Percentiles rank a stretch among this genome's conserved stretches.
These are phyloP conservation scores for Ascochyta clinopodiicola DNA, from an alignment of 2,329 filamentous ascomycete genomes.

Conservation along the genomic window DNA sequence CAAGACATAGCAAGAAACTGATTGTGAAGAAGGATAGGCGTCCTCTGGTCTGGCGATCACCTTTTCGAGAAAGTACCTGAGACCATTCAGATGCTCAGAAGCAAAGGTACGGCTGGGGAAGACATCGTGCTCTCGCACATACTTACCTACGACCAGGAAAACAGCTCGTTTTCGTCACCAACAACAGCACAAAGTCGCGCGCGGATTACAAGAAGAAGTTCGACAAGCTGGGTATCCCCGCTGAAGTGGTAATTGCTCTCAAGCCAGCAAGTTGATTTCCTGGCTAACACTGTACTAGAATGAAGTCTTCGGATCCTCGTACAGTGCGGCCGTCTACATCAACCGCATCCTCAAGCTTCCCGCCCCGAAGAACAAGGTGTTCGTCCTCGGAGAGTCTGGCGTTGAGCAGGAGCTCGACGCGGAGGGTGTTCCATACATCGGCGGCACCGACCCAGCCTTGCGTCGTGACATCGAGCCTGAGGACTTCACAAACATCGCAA, in stretches of 20 bases:
- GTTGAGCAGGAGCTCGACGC: constrained; percentile 86
- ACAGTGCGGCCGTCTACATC: constrained; percentile 95
- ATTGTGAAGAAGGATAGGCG: constrained; percentile 68
- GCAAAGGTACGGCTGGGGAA: constrained; percentile 67
- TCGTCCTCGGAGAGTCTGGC: constrained; percentile 87
- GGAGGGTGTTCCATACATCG: constrained; percentile 80
- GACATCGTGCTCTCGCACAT: neutral
- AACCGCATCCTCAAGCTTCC: constrained; percentile 85
- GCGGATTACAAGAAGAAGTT: constrained; percentile 93
- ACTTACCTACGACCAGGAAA: constrained; percentile 67
- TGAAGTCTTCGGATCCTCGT: constrained; percentile 95
- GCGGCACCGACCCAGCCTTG: constrained; percentile 81
- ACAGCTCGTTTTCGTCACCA: constrained; percentile 93
- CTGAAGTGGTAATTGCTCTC: constrained; percentile 61
- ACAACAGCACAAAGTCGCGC: constrained; percentile 97
- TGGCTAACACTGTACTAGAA: constrained; percentile 58
- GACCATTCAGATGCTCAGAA: constrained; percentile 81
- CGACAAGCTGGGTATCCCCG: constrained; percentile 78
- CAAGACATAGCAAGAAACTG: constrained; percentile 27
- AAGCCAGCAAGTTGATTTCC: constrained; percentile 2
- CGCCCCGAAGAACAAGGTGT: constrained; percentile 86
- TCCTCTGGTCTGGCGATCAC: constrained; percentile 95
- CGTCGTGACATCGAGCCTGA: constrained; percentile 79
- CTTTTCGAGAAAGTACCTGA: constrained; percentile 85
- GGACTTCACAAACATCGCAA: constrained; percentile 79